Evolutionary conservation across 1,139 yeast genomes (phyloP), one percentile per base, ranked within the genome.

Genomic region (Arxiozyma telluris): DNA sequence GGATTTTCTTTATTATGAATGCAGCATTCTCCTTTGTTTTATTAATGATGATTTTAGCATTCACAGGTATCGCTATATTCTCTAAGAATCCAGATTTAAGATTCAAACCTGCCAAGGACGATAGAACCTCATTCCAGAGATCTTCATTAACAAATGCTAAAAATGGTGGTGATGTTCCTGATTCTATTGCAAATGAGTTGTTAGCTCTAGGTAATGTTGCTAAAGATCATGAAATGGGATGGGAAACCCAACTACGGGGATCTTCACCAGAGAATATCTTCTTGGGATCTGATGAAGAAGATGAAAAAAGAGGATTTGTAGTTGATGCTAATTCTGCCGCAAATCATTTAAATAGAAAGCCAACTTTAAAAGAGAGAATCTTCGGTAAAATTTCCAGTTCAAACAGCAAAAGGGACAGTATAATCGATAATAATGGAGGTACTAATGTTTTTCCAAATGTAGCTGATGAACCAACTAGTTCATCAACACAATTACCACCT

Each of bases 41-140:
- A 55, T 75, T 87, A 65, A 59, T 85, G 49, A 68, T 83, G 72
- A 81, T 84, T 59, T 74, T 86, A 57, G 79, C 79, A 0, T 81
- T 83, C 61, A 77, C 82, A 53, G 68, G 71, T 15, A 71, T 81
- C 64, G 80, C 87, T 39, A 59, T 84, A 1, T 70, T 82, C 56
- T 81, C 88, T 21, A 85, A 84, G 73, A 87, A 86, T 65, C 94
- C 94, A 38, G 95, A 87, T 71, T 82, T 88, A 12, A 80, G 88
- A 68, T 87, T 86, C 68, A 86, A 85, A 49, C 93, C 93, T 20
- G 91, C 91, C 9, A 83, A 76, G 61, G 95, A 87, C 73, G 95
- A 87, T 66, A 80, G 95, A 77, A 81, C 87, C 20, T 84, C 93
- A 1, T 87, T 87, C 81, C 90, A 84, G 68, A 78, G 81, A 66